Percentiles rank a stretch among this genome's conserved stretches.
phyloP scores from a whole-genome alignment of 2,329 filamentous ascomycete species.

The Stagonosporopsis rhizophila region DNA sequence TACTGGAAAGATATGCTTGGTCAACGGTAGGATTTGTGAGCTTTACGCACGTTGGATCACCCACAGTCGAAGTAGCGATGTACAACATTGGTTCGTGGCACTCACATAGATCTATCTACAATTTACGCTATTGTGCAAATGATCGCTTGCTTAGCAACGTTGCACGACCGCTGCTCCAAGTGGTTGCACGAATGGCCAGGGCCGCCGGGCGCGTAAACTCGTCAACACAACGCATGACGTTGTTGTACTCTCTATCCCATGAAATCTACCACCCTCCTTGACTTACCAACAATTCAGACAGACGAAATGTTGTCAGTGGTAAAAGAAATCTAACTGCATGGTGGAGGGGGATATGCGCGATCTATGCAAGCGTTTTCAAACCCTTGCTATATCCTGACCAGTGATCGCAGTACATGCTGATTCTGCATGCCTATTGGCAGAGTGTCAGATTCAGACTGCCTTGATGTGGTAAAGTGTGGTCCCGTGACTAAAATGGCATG shows the following conservation, averaged over 20 bases:
- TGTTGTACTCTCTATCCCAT: not conserved
- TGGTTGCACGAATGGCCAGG: not conserved
- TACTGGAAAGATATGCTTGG: slow-evolving; percentile 20
- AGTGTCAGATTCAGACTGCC: slow-evolving; percentile 18
- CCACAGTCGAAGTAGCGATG: not conserved
- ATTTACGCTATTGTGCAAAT: not conserved
- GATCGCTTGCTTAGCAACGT: slow-evolving; percentile 1
- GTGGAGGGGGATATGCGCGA: not conserved
- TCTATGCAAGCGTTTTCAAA: not conserved
- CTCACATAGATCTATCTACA: not conserved
- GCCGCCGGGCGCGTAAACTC: not conserved
- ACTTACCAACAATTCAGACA: not conserved
- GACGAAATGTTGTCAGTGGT: not conserved
- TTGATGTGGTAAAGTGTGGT: slow-evolving; percentile 31
- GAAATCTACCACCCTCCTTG: not conserved
- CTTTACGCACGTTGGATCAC: not conserved
- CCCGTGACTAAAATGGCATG: slow-evolving; percentile 42
- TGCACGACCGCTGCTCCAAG: not conserved
- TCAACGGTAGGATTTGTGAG: not conserved
- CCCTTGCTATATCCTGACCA: slow-evolving; percentile 38
- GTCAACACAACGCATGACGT: not conserved
- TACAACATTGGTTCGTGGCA: not conserved
- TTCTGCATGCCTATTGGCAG: slow-evolving; percentile 35
- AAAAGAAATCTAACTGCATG: not conserved
- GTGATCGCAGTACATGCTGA: slow-evolving; percentile 26